Evolutionary conservation across 495 filamentous ascomycete genomes (phyloP), one percentile per base, ranked within the genome.

Genomic region (Glutinoglossum americanum): DNA sequence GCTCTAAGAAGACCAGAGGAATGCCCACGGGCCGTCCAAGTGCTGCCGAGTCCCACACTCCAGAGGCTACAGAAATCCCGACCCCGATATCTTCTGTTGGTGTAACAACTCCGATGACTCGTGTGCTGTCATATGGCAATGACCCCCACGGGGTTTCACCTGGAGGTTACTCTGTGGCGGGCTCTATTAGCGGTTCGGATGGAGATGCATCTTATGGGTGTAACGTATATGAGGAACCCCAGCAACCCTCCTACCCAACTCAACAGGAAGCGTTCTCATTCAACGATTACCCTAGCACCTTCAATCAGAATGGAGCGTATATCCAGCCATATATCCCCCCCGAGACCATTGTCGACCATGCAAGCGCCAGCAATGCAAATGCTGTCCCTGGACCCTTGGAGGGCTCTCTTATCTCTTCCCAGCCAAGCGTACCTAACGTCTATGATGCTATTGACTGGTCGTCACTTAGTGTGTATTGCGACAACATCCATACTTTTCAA

Each of bases 1-100:
- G 92, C 39, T 87, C 87, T 54, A 95, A 95, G 77, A 87, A 83
- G 70, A 95, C 49, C 25, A 28, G 49, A 32, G 26, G 25, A 17
- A 94, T 62, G 82, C 81, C 45, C 80, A 83, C 63, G 78, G 75
- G 66, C 65, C 69, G 28, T 30, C 64, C 62, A 9, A 62, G 65
- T 26, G 68, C 61, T 3, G 62, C 65, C 25, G 54, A 58, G 19
- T 67, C 70, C 60, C 64, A 67, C 17, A 70, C 69, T n/a, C 75
- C 79, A 3, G 72, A 72, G 21, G 80, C 78, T 5, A 75, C 77
- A 13, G 70, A 72, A 51, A 73, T 79, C 21, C 72, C 76, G 28
- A 77, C 76, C 60, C 68, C 63, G 19, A 58, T 26, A 32, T 64
- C 66, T 23, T 66, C 67, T 39, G 64, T 66, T 25, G 49, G 19